Percentiles rank a stretch among this genome's conserved stretches.
These are phyloP conservation scores for Tranzscheliella williamsii DNA, from an alignment of 1,284 basidiomycete genomes.

Conservation along the genomic window DNA sequence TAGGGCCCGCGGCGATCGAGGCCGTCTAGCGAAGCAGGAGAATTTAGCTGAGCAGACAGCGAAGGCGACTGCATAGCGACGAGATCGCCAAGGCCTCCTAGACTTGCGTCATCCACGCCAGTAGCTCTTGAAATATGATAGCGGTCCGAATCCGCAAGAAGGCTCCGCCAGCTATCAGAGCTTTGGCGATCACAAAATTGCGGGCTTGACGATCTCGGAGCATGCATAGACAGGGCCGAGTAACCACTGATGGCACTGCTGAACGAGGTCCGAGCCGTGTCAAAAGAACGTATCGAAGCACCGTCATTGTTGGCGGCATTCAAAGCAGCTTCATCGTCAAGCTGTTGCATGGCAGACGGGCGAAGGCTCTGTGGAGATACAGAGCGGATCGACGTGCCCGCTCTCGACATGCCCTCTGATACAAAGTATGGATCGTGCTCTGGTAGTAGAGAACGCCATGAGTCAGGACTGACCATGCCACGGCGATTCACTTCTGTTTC, in stretches of 20 bases:
- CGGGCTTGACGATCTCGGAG: slow-evolving; percentile 2
- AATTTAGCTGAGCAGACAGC: slow-evolving; percentile 23
- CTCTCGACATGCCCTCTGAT: slow-evolving; percentile 11
- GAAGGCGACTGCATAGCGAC: slow-evolving; percentile 5
- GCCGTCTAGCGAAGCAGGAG: slow-evolving; percentile 12
- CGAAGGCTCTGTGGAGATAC: slow-evolving; percentile 16
- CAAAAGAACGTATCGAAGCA: slow-evolving; percentile 15
- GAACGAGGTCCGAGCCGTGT: slow-evolving; percentile 27
- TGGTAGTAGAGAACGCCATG: slow-evolving; percentile 45
- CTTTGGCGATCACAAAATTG: slow-evolving; percentile 5
- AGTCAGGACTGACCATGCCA: slow-evolving; percentile 39
- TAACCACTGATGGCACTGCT: slow-evolving; percentile 33
- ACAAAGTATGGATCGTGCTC: slow-evolving; percentile 49
- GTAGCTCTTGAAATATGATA: slow-evolving; percentile 16
- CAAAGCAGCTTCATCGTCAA: not conserved
- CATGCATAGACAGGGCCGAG: slow-evolving; percentile 33
- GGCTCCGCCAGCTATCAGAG: slow-evolving; percentile 36
- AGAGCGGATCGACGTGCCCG: slow-evolving; percentile 5
- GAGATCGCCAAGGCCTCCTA: not conserved
- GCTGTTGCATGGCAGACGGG: not conserved
- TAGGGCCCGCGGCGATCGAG: slow-evolving; percentile 24
- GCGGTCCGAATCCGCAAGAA: slow-evolving; percentile 33
- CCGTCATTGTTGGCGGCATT: slow-evolving; percentile 3
- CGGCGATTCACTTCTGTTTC: too few relatives aligned
- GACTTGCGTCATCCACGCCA: not conserved